Percentiles rank a stretch among this genome's conserved stretches.
Evolutionary conservation across 2,329 filamentous ascomycete species (phyloP).

Genomic region (Venturia nashicola): DNA sequence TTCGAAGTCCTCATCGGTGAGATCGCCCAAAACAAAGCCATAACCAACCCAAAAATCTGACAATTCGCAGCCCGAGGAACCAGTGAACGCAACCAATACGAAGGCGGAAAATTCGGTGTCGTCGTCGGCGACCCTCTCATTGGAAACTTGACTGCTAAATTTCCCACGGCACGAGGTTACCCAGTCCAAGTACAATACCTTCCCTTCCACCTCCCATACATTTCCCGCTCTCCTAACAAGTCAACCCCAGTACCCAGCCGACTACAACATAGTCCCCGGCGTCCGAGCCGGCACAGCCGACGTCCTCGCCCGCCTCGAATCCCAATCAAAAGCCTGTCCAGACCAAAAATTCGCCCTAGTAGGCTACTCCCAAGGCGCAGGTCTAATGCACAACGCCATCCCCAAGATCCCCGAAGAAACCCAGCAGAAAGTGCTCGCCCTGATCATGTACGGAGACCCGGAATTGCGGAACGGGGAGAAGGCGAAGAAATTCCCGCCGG

Average conservation of each 20-base stretch:
- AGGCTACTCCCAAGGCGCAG: conserved; percentile 10
- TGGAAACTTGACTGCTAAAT: not conserved
- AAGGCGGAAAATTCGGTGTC: conserved; percentile 9
- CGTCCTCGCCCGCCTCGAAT: conserved; percentile 4
- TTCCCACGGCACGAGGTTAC: conserved; percentile 5
- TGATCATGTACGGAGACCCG: conserved; percentile 9
- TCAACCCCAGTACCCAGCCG: conserved; percentile 8
- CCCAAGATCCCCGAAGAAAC: conserved; percentile 2
- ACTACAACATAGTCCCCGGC: not conserved
- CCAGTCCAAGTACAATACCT: conserved; percentile 8
- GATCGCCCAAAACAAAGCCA: not conserved
- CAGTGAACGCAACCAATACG: conserved; percentile 4
- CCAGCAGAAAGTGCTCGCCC: not conserved
- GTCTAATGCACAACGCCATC: conserved; percentile 5
- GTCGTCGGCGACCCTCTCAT: conserved; percentile 9
- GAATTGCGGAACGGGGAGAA: not conserved
- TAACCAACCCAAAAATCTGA: not conserved
- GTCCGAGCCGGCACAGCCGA: not conserved
- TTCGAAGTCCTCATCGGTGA: conserved; percentile 9
- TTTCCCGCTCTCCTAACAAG: no score
- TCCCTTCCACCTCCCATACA: no score
- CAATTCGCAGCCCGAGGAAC: conserved; percentile 6
- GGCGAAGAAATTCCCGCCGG: conserved; percentile 1
- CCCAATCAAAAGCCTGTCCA: conserved; percentile 8
- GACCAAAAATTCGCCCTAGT: conserved; percentile 9